Percentiles rank a stretch among this genome's conserved stretches.
Conservation (phyloP, 192 early-diverging fungal species). For the Coemansia biformis region DNA sequence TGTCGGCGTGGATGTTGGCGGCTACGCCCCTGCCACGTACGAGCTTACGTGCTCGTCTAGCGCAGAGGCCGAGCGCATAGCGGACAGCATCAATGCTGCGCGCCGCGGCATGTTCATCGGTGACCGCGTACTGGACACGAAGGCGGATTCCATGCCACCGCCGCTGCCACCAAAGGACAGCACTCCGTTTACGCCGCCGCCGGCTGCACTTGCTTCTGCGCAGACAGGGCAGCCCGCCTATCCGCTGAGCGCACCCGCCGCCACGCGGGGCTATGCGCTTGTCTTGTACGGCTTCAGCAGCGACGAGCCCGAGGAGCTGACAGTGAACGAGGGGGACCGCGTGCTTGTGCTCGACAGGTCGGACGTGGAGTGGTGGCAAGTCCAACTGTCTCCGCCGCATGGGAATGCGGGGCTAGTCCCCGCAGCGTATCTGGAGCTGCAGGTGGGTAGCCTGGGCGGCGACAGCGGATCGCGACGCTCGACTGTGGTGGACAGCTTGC, state of each 20-base stretch:
- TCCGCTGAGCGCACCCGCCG: slow-evolving; percentile 2
- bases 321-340: slow-evolving; percentile 75
- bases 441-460: not conserved
- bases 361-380: slow-evolving; percentile 84
- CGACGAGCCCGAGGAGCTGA: slow-evolving; percentile 80
- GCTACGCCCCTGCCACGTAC: slow-evolving; percentile 51
- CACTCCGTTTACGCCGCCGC: not conserved
- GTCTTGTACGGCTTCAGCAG: slow-evolving; percentile 81
- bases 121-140: slow-evolving; percentile 16
- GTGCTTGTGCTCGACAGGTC: slow-evolving; percentile 81
- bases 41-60: slow-evolving; percentile 61
- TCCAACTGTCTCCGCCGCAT: slow-evolving; percentile 57
- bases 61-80: slow-evolving; percentile 62
- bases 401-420: slow-evolving; percentile 74
- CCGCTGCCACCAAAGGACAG: slow-evolving; percentile 29
- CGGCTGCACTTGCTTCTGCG: not conserved
- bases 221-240: slow-evolving; percentile 1
- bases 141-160: slow-evolving; percentile 3
- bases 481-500: not conserved
- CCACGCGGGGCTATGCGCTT: slow-evolving; percentile 27
- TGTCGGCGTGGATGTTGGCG: slow-evolving; percentile 59
- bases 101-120: slow-evolving; percentile 51
- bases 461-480: not conserved
- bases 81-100: slow-evolving; percentile 58
- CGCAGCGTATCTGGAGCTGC: slow-evolving; percentile 66